A percentile compares a stretch with the other conserved stretches of the same genome.
Evolutionary conservation across 805 yeast genomes (phyloP).

Genomic region (Lachancea cidri): DNA sequence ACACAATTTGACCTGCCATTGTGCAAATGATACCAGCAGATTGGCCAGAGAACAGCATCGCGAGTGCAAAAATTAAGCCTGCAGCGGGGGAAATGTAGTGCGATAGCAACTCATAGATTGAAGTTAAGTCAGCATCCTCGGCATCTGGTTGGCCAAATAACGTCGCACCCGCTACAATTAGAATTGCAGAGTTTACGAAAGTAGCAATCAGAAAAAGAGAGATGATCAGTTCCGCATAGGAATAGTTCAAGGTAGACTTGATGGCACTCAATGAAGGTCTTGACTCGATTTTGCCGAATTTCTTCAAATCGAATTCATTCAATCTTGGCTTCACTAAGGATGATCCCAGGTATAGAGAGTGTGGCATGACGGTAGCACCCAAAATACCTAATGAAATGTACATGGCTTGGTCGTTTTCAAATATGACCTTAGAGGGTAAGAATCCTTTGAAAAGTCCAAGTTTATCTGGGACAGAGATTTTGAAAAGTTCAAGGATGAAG

Average conservation of each 20-base stretch:
- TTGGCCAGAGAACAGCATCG: conserved; percentile 86
- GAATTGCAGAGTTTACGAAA: conserved; percentile 86
- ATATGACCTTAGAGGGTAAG: conserved; percentile 57
- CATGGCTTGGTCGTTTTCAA: conserved; percentile 62
- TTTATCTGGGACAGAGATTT: conserved; percentile 50
- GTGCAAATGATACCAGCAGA: conserved; percentile 95
- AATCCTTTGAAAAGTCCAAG: conserved; percentile 58
- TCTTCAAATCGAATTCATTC: conserved; percentile 61
- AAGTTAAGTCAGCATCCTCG: conserved; percentile 74
- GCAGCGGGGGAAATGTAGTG: conserved; percentile 77
- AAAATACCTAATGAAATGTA: conserved; percentile 76
- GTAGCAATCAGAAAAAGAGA: conserved; percentile 83
- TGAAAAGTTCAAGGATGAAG: conserved; percentile 62
- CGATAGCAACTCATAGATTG: conserved; percentile 68
- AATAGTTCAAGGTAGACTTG: conserved; percentile 68
- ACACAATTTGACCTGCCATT: conserved; percentile 88
- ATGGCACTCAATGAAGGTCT: conserved; percentile 79
- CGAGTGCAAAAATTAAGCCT: conserved; percentile 83
- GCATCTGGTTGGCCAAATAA: conserved; percentile 59
- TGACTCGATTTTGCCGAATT: conserved; percentile 45
- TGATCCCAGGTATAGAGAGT: conserved; percentile 77
- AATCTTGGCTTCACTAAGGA: conserved; percentile 84
- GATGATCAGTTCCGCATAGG: conserved; percentile 76
- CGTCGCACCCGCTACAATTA: conserved; percentile 89
- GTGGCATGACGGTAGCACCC: conserved; percentile 97